Evolutionary conservation across 257 asterid species (phyloP).

Genomic region (Nicotiana attenuata): DNA sequence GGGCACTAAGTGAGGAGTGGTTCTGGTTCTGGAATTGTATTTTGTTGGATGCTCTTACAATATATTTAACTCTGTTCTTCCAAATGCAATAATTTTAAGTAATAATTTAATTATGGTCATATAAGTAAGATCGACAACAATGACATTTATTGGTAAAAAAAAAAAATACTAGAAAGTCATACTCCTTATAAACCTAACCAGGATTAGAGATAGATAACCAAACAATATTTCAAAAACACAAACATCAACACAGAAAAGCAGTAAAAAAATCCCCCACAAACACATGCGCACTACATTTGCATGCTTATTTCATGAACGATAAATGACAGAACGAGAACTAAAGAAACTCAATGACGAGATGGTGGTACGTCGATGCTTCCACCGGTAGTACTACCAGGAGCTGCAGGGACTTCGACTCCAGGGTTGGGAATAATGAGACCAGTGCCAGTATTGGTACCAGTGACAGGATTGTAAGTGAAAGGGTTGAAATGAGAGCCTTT

Average conservation of each 20-base stretch:
- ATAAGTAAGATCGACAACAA: neutral
- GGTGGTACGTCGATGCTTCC: slow-evolving; percentile 42
- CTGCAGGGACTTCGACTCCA: too few species aligned
- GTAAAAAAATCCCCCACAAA: neutral
- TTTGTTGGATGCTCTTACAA: too few species aligned
- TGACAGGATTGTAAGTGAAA: slow-evolving; percentile 52
- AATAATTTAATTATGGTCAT: neutral
- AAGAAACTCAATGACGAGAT: slow-evolving; percentile 33
- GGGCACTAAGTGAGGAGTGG: neutral
- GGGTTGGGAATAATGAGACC: slow-evolving; percentile 37
- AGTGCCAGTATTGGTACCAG: slow-evolving; percentile 44
- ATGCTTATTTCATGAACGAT: neutral
- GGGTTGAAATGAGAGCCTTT: slow-evolving; percentile 32
- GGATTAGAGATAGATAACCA: too few species aligned
- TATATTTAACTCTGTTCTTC: too few species aligned
- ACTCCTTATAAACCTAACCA: neutral
- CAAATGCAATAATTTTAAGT: neutral
- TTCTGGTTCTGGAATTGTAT: neutral
- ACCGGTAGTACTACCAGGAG: too few species aligned
- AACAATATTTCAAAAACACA: neutral
- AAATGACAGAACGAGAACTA: neutral
- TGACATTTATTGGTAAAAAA: neutral
- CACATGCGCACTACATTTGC: neutral
- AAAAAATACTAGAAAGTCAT: neutral
- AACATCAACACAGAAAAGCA: neutral